Percentiles rank a stretch among this genome's conserved stretches.
phyloP scores from a whole-genome alignment of 805 yeast species.

The Suhomyces sp. region DNA sequence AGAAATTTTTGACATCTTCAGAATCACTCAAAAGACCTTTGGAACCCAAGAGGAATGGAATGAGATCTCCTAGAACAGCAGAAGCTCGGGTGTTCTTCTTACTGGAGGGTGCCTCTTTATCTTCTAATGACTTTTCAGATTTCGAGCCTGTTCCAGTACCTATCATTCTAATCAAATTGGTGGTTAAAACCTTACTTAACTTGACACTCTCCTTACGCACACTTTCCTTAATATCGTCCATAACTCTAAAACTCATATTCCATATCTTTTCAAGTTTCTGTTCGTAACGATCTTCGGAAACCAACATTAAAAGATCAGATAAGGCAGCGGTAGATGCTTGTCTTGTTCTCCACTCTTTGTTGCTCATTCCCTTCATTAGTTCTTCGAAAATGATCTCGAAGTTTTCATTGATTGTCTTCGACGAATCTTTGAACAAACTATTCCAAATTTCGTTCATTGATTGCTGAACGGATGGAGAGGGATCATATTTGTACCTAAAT shows the following conservation, averaged over 20 bases:
- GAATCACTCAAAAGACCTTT: conserved; percentile 83
- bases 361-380: conserved; percentile 64
- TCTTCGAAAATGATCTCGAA: conserved; percentile 62
- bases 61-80: conserved; percentile 50
- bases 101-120: too few relatives aligned
- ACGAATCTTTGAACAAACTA: conserved; percentile 58
- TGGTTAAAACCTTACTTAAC: conserved; percentile 64
- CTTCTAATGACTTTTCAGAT: background rate
- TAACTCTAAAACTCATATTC: conserved; percentile 81
- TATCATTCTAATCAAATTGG: conserved; percentile 56
- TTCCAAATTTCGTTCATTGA: conserved; percentile 92
- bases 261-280: conserved; percentile 63
- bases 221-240: conserved; percentile 94
- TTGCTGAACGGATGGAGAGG: conserved; percentile 65
- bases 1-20: conserved; percentile 74
- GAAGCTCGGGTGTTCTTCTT: conserved; percentile 29
- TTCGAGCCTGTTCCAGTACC: conserved; percentile 14
- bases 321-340: conserved; percentile 80
- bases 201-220: conserved; percentile 78
- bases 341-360: conserved; percentile 88
- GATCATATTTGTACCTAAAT: conserved; percentile 83
- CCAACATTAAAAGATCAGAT: conserved; percentile 64
- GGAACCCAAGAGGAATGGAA: conserved; percentile 77
- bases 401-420: conserved; percentile 50
- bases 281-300: conserved; percentile 52